Percentiles rank a stretch among this genome's conserved stretches.
These are phyloP conservation scores for Clitoria ternatea DNA, from an alignment of 306 rosid genomes.

Conservation along the genomic window DNA sequence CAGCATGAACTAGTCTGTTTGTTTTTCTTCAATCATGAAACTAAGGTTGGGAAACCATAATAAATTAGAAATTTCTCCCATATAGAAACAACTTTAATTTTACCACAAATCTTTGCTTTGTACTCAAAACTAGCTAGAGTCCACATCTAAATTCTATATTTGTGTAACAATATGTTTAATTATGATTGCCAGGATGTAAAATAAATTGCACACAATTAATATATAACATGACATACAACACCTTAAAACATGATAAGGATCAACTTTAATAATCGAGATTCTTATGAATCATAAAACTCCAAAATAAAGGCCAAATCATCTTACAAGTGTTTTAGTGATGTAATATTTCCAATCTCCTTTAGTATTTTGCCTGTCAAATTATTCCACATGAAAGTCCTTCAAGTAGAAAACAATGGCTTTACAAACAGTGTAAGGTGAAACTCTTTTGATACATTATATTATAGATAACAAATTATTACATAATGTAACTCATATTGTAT, in stretches of 20 bases:
- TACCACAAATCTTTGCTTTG: not conserved
- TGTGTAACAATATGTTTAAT: too few species aligned
- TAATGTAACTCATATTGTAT: constrained; percentile 53
- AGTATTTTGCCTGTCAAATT: constrained; percentile 65
- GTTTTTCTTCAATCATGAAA: constrained; percentile 5
- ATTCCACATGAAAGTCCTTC: constrained; percentile 93
- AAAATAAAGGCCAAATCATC: too few species aligned
- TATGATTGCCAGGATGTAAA: too few species aligned
- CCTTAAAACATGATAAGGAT: constrained; percentile 16
- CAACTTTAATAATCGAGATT: constrained; percentile 19
- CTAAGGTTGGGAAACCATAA: not conserved
- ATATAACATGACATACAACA: constrained; percentile 10
- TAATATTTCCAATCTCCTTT: constrained; percentile 69
- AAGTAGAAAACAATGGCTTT: constrained; percentile 23
- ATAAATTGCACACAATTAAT: not conserved
- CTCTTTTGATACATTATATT: not conserved
- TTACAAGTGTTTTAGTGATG: constrained; percentile 65
- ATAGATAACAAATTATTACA: constrained; percentile 2
- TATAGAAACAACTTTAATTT: not conserved
- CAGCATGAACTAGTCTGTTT: not conserved
- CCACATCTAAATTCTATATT: too few species aligned
- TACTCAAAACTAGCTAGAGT: too few species aligned
- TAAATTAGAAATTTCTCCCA: not conserved
- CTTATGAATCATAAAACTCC: too few species aligned
- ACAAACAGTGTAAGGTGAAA: constrained; percentile 30